These are phyloP conservation scores for Mesotaenium endlicherianum DNA, from an alignment of 139 green algal genomes.

Conservation along the genomic window DNA sequence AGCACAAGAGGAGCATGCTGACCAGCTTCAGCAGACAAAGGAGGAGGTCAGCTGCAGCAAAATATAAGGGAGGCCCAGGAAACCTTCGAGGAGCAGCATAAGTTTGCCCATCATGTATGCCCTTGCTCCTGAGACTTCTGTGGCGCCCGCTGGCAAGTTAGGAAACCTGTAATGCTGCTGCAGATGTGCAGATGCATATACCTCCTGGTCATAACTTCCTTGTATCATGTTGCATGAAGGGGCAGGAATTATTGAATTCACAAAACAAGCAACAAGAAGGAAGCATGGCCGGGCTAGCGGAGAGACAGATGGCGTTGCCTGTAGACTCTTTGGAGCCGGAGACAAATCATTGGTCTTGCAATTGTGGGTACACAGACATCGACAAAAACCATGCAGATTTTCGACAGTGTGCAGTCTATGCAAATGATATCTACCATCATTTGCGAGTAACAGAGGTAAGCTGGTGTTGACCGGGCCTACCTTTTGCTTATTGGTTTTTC, in stretches of 20 bases:
- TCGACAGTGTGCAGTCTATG: slow-evolving; percentile 3
- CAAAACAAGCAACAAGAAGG: too few relatives aligned
- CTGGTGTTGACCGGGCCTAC: neutral
- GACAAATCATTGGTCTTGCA: neutral
- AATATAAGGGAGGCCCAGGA: too few relatives aligned
- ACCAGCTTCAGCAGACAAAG: neutral
- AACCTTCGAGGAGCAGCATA: too few relatives aligned
- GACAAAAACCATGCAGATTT: slow-evolving; percentile 8
- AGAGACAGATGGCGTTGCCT: neutral
- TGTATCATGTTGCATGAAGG: too few relatives aligned
- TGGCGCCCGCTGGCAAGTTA: neutral
- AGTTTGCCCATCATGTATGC: too few relatives aligned
- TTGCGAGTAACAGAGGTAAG: neutral
- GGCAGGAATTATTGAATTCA: too few relatives aligned
- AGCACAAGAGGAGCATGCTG: neutral
- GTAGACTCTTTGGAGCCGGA: neutral
- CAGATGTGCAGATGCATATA: neutral
- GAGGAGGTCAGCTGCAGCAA: neutral
- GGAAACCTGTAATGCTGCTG: neutral
- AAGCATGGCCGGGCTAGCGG: neutral
- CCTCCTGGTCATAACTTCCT: neutral
- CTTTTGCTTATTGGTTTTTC: neutral
- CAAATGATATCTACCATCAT: neutral
- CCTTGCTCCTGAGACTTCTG: neutral
- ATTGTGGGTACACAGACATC: neutral